phyloP scores from a whole-genome alignment of 345 rosid genomes.

The Pseudoturritis turrita region DNA sequence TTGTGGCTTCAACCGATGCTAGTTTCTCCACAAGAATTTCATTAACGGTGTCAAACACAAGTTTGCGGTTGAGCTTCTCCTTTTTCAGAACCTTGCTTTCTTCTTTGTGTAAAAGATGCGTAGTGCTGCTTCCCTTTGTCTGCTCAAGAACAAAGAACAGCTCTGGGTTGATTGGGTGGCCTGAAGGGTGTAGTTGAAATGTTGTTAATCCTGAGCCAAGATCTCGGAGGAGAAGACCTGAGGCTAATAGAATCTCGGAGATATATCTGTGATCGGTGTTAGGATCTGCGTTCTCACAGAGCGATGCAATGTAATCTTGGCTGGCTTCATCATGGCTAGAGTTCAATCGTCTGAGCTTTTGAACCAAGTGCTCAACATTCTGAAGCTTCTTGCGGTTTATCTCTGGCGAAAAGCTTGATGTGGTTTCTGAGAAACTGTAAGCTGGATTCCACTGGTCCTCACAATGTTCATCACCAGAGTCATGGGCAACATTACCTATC shows the following conservation, averaged over 20 bases:
- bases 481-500: conserved; percentile 41
- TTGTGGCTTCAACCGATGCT: conserved; percentile 33
- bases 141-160: conserved; percentile 86
- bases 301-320: conserved; percentile 91
- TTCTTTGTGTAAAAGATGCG: conserved; percentile 36
- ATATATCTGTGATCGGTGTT: conserved; percentile 75
- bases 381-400: conserved; percentile 77
- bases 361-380: conserved; percentile 81
- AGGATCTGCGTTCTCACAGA: conserved; percentile 77
- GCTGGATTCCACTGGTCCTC: conserved; percentile 49
- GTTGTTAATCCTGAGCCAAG: conserved; percentile 54
- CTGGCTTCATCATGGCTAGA: conserved; percentile 82
- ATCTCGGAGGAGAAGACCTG: conserved; percentile 88
- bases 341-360: conserved; percentile 77
- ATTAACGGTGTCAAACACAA: conserved; percentile 82
- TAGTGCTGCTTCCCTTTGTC: conserved; percentile 53
- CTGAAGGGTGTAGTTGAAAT: conserved; percentile 83
- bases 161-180: conserved; percentile 86
- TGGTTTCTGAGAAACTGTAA: conserved; percentile 35
- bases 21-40: conserved; percentile 72
- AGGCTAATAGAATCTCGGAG: conserved; percentile 87
- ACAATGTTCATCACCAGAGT: conserved; percentile 36
- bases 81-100: conserved; percentile 38
- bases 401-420: conserved; percentile 50
- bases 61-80: conserved; percentile 64